These are phyloP conservation scores for Parachaetomium inaequale DNA, from an alignment of 495 filamentous ascomycete genomes.

Conservation along the genomic window DNA sequence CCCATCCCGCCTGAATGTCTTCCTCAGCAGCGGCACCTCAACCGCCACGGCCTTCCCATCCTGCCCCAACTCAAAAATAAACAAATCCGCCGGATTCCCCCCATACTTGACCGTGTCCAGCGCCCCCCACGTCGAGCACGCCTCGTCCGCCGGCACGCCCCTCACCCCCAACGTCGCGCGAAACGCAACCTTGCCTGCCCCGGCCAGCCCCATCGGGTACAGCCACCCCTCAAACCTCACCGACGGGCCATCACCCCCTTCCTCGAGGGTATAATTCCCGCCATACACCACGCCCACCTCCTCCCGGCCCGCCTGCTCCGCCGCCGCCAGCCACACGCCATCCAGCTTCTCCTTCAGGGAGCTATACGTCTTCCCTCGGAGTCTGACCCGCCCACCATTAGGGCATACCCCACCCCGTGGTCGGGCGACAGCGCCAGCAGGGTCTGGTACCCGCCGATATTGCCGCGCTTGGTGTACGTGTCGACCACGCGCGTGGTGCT, in stretches of 20 bases:
- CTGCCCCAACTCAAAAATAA: slow-evolving; percentile 16
- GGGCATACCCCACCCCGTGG: slow-evolving; percentile 45
- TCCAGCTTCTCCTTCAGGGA: background rate
- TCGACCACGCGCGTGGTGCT: slow-evolving; percentile 17
- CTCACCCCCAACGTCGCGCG: slow-evolving; percentile 6
- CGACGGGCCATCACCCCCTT: background rate
- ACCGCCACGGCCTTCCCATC: slow-evolving; percentile 15
- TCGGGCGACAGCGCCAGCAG: slow-evolving; percentile 48
- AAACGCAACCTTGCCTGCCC: slow-evolving; percentile 8
- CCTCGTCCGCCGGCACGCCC: background rate
- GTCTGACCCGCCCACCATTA: slow-evolving; percentile 3
- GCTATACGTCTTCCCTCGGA: background rate
- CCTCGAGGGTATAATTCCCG: background rate
- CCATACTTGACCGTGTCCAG: slow-evolving; percentile 11
- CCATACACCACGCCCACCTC: background rate
- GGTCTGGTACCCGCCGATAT: slow-evolving; percentile 42
- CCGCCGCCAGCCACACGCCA: slow-evolving; percentile 5
- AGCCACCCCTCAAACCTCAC: slow-evolving; percentile 9
- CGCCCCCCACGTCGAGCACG: slow-evolving; percentile 13
- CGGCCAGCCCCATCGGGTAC: slow-evolving; percentile 18
- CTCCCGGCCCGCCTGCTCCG: slow-evolving; percentile 14
- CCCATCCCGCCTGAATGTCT: slow-evolving; percentile 3
- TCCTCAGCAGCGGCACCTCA: slow-evolving; percentile 16
- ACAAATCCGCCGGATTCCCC: slow-evolving; percentile 15
- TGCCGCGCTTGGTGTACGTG: slow-evolving; percentile 47